Conservation (phyloP, 306 rosid species). For the Herpetospermum pedunculosum region DNA sequence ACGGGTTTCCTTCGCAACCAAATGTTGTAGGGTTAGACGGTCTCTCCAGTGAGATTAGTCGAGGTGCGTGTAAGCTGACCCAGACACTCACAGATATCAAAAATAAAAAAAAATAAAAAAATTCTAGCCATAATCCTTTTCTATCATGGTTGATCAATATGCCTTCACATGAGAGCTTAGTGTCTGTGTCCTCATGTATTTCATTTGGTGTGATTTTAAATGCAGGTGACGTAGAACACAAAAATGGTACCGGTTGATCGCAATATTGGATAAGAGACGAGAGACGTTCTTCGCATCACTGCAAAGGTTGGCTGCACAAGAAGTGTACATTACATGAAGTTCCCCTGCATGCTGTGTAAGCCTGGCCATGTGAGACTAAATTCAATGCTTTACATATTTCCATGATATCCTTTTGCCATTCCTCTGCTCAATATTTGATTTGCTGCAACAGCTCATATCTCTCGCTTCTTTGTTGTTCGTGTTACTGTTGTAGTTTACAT, state of each 20-base stretch:
- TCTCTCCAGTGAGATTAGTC: too few species aligned
- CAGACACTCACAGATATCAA: too few species aligned
- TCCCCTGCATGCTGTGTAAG: neutral
- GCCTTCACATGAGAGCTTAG: neutral
- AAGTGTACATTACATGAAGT: neutral
- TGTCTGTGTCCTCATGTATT: neutral
- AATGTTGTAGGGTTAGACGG: too few species aligned
- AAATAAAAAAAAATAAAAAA: too few species aligned
- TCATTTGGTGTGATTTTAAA: neutral
- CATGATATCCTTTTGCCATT: neutral
- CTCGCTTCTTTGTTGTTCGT: neutral
- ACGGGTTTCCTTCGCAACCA: too few species aligned
- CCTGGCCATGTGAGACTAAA: neutral
- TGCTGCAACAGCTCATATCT: neutral
- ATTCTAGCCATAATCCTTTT: neutral
- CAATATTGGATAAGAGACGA: neutral
- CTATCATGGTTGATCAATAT: neutral
- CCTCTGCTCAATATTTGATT: neutral
- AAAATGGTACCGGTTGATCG: neutral
- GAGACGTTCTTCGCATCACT: neutral
- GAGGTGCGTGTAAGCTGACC: too few species aligned
- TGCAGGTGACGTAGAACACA: neutral
- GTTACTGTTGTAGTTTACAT: neutral
- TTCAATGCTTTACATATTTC: neutral
- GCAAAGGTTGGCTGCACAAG: neutral